Percentiles rank a stretch among this genome's conserved stretches.
These are phyloP conservation scores for Amanita subjunquillea DNA, from an alignment of 768 basidiomycete species.

Conservation along the genomic window DNA sequence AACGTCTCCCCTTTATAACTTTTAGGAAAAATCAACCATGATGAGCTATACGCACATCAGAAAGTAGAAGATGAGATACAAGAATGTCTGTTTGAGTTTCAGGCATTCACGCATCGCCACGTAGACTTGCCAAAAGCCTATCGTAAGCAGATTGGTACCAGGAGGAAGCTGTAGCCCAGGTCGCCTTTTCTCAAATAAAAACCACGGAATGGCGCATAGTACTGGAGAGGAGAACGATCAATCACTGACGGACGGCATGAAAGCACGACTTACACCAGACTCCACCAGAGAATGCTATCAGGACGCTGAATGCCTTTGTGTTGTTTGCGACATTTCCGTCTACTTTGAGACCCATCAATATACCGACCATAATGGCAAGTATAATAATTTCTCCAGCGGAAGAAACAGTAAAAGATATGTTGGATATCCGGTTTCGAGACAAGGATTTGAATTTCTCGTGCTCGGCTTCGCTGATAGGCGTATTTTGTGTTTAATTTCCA, in stretches of 20 bases:
- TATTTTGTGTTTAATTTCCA: not conserved
- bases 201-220: slow-evolving; percentile 64
- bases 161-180: slow-evolving; percentile 54
- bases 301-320: slow-evolving; percentile 61
- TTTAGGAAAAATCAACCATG: not conserved
- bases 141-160: slow-evolving; percentile 42
- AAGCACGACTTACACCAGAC: slow-evolving; percentile 48
- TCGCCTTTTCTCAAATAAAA: slow-evolving; percentile 54
- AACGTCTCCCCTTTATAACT: slow-evolving; percentile 50
- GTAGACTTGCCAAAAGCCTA: slow-evolving; percentile 62
- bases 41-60: slow-evolving; percentile 40
- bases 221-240: slow-evolving; percentile 24
- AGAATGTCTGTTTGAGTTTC: slow-evolving; percentile 61
- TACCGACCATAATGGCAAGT: slow-evolving; percentile 66
- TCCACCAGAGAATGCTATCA: slow-evolving; percentile 76
- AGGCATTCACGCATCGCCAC: slow-evolving; percentile 54
- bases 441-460: slow-evolving; percentile 52
- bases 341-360: slow-evolving; percentile 54
- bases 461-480: slow-evolving; percentile 27
- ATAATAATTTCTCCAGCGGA: slow-evolving; percentile 65
- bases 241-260: not conserved
- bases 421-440: slow-evolving; percentile 62
- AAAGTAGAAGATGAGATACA: slow-evolving; percentile 70
- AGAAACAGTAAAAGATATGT: slow-evolving; percentile 61
- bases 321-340: slow-evolving; percentile 59